Conservation (phyloP, 177 flowering plant species). For the Telopea speciosissima region DNA sequence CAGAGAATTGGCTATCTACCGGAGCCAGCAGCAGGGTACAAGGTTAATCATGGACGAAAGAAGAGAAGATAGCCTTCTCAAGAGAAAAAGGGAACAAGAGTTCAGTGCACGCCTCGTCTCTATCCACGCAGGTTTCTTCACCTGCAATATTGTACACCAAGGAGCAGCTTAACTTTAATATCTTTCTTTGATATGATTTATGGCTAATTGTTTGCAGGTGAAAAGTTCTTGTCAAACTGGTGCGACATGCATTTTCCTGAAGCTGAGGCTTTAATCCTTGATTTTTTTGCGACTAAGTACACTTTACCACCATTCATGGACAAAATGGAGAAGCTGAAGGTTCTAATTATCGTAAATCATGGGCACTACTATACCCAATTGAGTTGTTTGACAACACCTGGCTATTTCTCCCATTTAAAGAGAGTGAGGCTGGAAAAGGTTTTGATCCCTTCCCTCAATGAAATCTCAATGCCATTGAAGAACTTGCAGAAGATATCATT, state of each 20-base stretch:
- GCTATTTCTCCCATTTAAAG: conserved; percentile 23
- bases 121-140: conserved; percentile 35
- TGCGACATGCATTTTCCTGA: conserved; percentile 26
- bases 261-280: conserved; percentile 33
- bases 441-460: conserved; percentile 18
- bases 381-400: conserved; percentile 13
- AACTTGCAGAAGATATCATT: conserved; percentile 34
- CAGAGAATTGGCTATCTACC: conserved; percentile 39
- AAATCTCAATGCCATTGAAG: conserved; percentile 8
- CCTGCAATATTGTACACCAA: not conserved
- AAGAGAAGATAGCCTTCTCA: conserved; percentile 28
- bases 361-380: conserved; percentile 21
- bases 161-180: not conserved
- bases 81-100: conserved; percentile 17
- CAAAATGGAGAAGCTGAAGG: conserved; percentile 31
- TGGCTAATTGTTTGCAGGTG: conserved; percentile 26
- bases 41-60: conserved; percentile 32
- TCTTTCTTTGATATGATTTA: no score
- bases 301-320: conserved; percentile 31
- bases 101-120: conserved; percentile 31
- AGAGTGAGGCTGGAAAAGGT: conserved; percentile 39
- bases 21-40: conserved; percentile 21
- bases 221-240: conserved; percentile 30
- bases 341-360: conserved; percentile 25
- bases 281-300: conserved; percentile 21